Evolutionary conservation across 2,329 filamentous ascomycete genomes (phyloP).

Genomic region (Exophiala sp.): DNA sequence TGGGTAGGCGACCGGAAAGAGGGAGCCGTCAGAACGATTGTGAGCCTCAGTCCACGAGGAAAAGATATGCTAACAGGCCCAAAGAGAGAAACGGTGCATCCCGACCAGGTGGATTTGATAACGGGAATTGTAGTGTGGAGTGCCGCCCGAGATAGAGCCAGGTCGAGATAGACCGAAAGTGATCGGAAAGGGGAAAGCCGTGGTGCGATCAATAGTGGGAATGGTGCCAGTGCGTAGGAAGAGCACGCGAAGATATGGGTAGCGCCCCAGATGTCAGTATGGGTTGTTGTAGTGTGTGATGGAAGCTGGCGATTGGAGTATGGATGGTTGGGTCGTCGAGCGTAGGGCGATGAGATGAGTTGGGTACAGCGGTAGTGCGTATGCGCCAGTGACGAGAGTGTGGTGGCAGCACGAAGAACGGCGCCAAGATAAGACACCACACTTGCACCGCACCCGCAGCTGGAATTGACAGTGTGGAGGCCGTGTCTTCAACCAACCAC

Average conservation of each 20-base stretch:
- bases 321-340: neutral
- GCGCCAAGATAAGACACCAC: constrained; percentile 10
- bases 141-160: neutral
- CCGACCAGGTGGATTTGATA: constrained; percentile 5
- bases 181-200: constrained; percentile 10
- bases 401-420: no score
- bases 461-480: neutral
- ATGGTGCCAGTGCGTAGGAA: neutral
- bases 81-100: no score
- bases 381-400: no score
- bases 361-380: no score
- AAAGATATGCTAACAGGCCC: no score
- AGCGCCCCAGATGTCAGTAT: neutral
- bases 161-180: constrained; percentile 6
- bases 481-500: neutral
- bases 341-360: neutral
- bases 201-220: neutral
- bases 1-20: neutral
- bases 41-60: no score
- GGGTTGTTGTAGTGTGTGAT: neutral
- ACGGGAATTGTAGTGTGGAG: constrained; percentile 6
- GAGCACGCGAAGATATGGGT: neutral
- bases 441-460: no score
- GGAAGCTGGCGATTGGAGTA: neutral
- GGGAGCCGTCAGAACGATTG: neutral